A percentile compares a stretch with the other conserved stretches of the same genome.
Conservation (phyloP, 768 basidiomycete genomes). For the Sarcomyxa edulis region DNA sequence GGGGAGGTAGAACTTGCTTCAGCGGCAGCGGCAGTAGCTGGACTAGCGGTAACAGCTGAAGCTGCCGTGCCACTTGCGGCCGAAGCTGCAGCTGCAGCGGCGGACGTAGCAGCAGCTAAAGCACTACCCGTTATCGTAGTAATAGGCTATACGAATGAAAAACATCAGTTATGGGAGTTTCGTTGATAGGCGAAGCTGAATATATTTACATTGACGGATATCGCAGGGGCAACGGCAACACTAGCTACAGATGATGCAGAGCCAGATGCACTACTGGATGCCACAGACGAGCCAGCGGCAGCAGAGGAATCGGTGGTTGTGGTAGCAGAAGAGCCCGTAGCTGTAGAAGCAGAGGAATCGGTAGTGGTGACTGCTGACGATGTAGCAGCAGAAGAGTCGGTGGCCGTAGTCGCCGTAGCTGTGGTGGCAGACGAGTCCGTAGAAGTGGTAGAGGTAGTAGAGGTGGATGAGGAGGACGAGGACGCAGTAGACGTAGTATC, state of each 20-base stretch:
- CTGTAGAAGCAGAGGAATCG: conserved; percentile 7
- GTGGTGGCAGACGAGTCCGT: conserved; percentile 9
- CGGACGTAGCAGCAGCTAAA: conserved; percentile 10
- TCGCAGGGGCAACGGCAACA: conserved; percentile 4
- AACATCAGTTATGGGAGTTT: background rate
- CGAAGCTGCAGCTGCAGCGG: conserved; percentile 12
- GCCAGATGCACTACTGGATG: conserved; percentile 7
- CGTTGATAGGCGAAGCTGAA: background rate
- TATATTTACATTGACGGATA: conserved; percentile 11
- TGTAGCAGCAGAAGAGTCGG: conserved; percentile 7
- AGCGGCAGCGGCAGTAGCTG: conserved; percentile 28
- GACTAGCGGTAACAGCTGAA: conserved; percentile 12
- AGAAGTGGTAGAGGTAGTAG: conserved; percentile 14
- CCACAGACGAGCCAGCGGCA: conserved; percentile 9
- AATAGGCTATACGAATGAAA: conserved; percentile 4
- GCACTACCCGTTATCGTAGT: conserved; percentile 2
- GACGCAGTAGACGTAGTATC: conserved; percentile 9
- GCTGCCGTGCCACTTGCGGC: conserved; percentile 6
- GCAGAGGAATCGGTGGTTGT: conserved; percentile 12
- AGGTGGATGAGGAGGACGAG: conserved; percentile 10
- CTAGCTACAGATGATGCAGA: conserved; percentile 4
- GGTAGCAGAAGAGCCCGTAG: conserved; percentile 3
- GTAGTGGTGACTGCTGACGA: conserved; percentile 7
- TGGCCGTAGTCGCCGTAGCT: conserved; percentile 1
- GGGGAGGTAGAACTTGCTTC: conserved; percentile 27